phyloP scores from a whole-genome alignment of 1,139 yeast genomes.

The Candida labiduridarum region DNA sequence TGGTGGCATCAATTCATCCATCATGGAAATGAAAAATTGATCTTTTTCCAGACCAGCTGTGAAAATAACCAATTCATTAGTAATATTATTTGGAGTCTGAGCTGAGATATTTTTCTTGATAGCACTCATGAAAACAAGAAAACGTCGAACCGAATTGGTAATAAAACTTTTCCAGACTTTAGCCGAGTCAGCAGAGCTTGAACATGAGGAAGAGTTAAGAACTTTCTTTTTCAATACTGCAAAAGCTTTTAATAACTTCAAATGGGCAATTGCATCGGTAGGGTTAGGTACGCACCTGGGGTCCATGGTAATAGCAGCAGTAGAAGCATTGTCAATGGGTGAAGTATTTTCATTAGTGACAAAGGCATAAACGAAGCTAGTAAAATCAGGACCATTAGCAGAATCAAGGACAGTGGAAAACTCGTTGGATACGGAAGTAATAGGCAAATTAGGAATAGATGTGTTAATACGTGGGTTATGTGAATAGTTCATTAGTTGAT shows the following conservation, averaged over 20 bases:
- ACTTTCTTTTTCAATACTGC: conserved; percentile 23
- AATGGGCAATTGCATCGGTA: conserved; percentile 23
- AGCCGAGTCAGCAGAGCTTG: conserved; percentile 7
- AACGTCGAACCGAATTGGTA: conserved; percentile 31
- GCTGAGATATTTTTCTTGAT: conserved; percentile 14
- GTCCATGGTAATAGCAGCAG: background rate
- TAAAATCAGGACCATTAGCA: background rate
- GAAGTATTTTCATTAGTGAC: background rate
- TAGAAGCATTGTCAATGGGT: background rate
- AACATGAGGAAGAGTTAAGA: background rate
- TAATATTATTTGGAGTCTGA: background rate
- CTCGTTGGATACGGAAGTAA: background rate
- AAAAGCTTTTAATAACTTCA: conserved; percentile 34
- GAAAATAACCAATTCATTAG: background rate
- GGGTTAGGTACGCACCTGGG: conserved; percentile 1
- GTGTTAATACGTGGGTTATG: background rate
- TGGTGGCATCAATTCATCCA: conserved; percentile 24
- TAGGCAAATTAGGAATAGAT: background rate
- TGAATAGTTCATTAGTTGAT: background rate
- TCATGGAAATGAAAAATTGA: background rate
- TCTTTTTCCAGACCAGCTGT: background rate
- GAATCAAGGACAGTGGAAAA: background rate
- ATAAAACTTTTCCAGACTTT: conserved; percentile 31
- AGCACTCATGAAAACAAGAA: conserved; percentile 26
- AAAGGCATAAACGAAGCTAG: background rate